phyloP scores from a whole-genome alignment of 169 alveolate genomes.

The Eimeria maxima region DNA sequence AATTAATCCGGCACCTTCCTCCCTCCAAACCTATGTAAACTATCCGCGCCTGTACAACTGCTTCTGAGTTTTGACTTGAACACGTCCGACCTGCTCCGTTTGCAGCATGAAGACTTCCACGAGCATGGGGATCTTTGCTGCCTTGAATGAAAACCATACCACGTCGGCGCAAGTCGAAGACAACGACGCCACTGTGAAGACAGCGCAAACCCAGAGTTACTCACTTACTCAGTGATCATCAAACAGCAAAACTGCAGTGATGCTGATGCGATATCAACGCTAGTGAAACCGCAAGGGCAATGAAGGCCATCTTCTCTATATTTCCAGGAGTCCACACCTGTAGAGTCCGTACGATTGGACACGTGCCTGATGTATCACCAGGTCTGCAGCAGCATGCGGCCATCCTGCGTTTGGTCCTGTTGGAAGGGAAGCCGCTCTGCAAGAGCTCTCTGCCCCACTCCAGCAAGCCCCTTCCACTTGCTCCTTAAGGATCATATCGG shows the following conservation, averaged over 20 bases:
- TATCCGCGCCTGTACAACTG: not conserved
- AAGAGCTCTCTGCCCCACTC: conserved; percentile 10
- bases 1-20: not conserved
- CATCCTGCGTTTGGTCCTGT: not conserved
- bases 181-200: conserved; percentile 45
- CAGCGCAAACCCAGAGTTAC: not conserved
- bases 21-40: not conserved
- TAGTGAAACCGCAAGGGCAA: not conserved
- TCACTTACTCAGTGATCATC: not conserved
- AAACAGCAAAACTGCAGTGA: not conserved
- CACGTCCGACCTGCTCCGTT: conserved; percentile 63
- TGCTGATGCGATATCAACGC: not conserved
- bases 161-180: conserved; percentile 28
- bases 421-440: not conserved
- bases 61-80: not conserved
- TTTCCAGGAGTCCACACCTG: conserved; percentile 20
- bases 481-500: conserved; percentile 52
- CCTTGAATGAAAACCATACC: conserved; percentile 68
- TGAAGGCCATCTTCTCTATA: not conserved
- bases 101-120: not conserved
- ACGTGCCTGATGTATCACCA: conserved; percentile 48
- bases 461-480: conserved; percentile 19
- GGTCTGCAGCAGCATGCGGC: conserved; percentile 34
- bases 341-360: conserved; percentile 56
- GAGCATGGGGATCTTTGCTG: not conserved